These are phyloP conservation scores for Teratosphaeria gauchensis DNA, from an alignment of 2,329 filamentous ascomycete species.

Conservation along the genomic window DNA sequence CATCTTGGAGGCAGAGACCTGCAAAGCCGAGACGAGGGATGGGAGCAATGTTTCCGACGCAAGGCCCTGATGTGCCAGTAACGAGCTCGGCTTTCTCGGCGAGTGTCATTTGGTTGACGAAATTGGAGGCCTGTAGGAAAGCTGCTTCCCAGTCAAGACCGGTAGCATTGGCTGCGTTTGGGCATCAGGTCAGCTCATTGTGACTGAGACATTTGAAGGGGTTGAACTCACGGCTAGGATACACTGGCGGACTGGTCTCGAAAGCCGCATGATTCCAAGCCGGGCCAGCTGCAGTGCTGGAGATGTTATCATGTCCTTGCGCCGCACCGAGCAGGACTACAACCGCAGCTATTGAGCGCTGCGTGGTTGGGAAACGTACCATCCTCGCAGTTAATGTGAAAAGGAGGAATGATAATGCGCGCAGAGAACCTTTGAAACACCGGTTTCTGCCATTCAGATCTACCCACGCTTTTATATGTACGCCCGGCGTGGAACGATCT, in stretches of 20 bases:
- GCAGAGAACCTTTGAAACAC: not conserved
- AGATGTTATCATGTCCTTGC: slow-evolving; percentile 5
- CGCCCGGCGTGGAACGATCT: not conserved
- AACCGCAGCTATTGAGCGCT: slow-evolving; percentile 3
- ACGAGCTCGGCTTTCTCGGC: slow-evolving; percentile 28
- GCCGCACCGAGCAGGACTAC: not conserved
- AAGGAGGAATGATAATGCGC: not conserved
- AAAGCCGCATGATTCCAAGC: slow-evolving; percentile 17
- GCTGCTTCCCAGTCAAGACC: slow-evolving; percentile 8
- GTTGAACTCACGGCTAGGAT: slow-evolving; percentile 18
- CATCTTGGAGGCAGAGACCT: slow-evolving; percentile 30
- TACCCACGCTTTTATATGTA: not conserved
- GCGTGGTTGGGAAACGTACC: not conserved
- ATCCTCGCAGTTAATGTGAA: not conserved
- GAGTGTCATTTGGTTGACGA: slow-evolving; percentile 26
- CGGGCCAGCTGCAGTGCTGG: slow-evolving; percentile 4
- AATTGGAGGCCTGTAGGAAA: slow-evolving; percentile 21
- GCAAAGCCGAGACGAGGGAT: slow-evolving; percentile 61
- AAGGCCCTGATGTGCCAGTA: slow-evolving; percentile 30
- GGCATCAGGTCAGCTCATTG: slow-evolving; percentile 5
- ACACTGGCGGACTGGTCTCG: slow-evolving; percentile 18
- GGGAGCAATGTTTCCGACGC: slow-evolving; percentile 68
- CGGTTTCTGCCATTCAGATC: not conserved
- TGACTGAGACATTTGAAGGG: not conserved
- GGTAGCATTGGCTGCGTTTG: slow-evolving; percentile 12